A percentile compares a stretch with the other conserved stretches of the same genome.
Conservation (phyloP, 768 basidiomycete genomes). For the Amanita rubescens region DNA sequence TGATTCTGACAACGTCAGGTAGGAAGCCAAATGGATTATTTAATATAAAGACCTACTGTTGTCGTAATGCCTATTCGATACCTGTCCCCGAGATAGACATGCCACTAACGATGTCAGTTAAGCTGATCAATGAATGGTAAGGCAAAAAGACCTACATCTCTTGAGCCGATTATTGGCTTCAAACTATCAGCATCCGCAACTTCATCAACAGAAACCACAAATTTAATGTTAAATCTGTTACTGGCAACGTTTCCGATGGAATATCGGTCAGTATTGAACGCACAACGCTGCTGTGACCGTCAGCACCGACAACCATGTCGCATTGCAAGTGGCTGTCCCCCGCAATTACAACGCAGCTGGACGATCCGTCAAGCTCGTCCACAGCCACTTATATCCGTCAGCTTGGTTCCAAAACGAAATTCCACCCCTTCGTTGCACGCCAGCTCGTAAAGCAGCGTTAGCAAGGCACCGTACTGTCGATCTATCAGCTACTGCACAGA, state of each 20-base stretch:
- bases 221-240: constrained; percentile 12
- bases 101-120: constrained; percentile 20
- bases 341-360: background rate
- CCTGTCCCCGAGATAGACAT: constrained; percentile 25
- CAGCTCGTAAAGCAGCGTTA: constrained; percentile 37
- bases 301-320: constrained; percentile 55
- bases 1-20: too few species aligned
- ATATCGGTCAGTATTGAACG: constrained; percentile 20
- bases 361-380: constrained; percentile 29
- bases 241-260: constrained; percentile 18
- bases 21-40: too few species aligned
- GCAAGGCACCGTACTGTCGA: constrained; percentile 44
- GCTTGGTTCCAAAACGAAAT: constrained; percentile 33
- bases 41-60: too few species aligned
- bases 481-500: background rate
- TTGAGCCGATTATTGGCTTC: constrained; percentile 17
- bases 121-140: background rate
- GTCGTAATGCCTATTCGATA: too few species aligned
- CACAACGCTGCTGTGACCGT: constrained; percentile 41
- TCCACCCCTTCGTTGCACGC: constrained; percentile 41
- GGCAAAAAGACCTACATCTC: constrained; percentile 20
- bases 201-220: constrained; percentile 23
- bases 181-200: constrained; percentile 28
- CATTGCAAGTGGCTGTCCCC: constrained; percentile 24
- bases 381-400: constrained; percentile 27